These are phyloP conservation scores for Musa schizocarpa DNA, from an alignment of 176 grass and related monocot species.

Conservation along the genomic window DNA sequence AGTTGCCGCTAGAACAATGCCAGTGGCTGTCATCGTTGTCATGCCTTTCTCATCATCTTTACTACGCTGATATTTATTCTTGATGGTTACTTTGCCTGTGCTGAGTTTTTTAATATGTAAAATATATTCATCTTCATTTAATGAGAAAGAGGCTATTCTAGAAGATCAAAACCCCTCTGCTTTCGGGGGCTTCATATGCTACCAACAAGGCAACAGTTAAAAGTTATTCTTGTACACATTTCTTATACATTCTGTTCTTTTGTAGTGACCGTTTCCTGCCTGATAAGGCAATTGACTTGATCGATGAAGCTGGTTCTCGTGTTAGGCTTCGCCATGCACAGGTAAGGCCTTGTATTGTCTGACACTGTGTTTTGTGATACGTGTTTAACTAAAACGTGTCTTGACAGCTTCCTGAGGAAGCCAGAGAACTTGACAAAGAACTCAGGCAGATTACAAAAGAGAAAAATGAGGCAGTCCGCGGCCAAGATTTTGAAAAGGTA, in stretches of 20 bases:
- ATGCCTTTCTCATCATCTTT: no score
- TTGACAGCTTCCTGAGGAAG: slow-evolving; percentile 16
- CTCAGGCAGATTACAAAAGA: slow-evolving; percentile 1
- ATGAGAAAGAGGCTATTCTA: no score
- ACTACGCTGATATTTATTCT: no score
- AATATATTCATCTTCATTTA: no score
- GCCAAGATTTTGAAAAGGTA: slow-evolving; percentile 18
- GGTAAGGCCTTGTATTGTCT: neutral
- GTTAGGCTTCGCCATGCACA: slow-evolving; percentile 10
- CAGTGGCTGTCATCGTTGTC: no score
- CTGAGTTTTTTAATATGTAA: no score
- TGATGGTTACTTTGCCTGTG: no score
- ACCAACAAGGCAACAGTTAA: no score
- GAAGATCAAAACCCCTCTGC: no score
- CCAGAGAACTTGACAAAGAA: slow-evolving; percentile 7
- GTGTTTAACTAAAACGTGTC: neutral
- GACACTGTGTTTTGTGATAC: neutral
- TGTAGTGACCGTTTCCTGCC: slow-evolving; percentile 18
- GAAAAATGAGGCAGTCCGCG: slow-evolving; percentile 8
- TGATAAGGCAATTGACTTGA: slow-evolving; percentile 22
- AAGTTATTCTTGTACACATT: neutral
- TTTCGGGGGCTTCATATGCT: no score
- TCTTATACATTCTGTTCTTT: neutral
- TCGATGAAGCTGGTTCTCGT: slow-evolving; percentile 23
- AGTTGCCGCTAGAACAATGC: no score